These are phyloP conservation scores for Lentinula guzmanii DNA, from an alignment of 768 basidiomycete species.

Conservation along the genomic window DNA sequence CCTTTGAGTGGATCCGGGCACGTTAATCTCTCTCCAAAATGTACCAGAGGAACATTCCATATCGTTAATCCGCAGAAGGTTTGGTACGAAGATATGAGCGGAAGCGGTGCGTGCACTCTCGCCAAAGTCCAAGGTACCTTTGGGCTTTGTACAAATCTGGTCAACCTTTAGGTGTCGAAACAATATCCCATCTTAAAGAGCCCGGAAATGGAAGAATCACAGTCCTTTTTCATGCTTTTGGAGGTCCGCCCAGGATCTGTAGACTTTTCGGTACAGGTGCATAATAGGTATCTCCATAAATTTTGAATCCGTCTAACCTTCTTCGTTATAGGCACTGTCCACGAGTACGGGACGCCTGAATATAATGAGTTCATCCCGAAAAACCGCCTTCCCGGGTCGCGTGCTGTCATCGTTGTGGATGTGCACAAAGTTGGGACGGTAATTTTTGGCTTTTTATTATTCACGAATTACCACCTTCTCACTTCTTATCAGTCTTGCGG, in stretches of 20 bases:
- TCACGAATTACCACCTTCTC: not conserved
- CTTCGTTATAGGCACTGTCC: conserved; percentile 25
- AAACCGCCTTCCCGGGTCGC: conserved; percentile 32
- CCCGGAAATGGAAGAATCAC: conserved; percentile 50
- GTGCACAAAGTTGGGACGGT: conserved; percentile 41
- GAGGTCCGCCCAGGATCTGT: conserved; percentile 53
- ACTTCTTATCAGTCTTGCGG: conserved; percentile 34
- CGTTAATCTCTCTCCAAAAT: conserved; percentile 44
- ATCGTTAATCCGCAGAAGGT: conserved; percentile 44
- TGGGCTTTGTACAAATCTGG: not conserved
- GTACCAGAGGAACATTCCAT: conserved; percentile 47
- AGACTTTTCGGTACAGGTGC: conserved; percentile 53
- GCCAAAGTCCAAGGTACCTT: not conserved
- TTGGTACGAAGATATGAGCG: conserved; percentile 74
- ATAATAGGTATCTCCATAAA: not conserved
- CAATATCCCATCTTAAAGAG: conserved; percentile 55
- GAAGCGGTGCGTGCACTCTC: conserved; percentile 43
- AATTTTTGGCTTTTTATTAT: not conserved
- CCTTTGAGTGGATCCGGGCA: conserved; percentile 35
- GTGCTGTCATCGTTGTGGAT: conserved; percentile 38
- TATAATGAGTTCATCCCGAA: conserved; percentile 29
- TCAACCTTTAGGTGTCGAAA: conserved; percentile 40
- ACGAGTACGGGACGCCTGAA: conserved; percentile 40
- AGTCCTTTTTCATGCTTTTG: conserved; percentile 55
- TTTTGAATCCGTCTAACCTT: not conserved